Evolutionary conservation across 805 yeast genomes (phyloP), one percentile per base, ranked within the genome.

Genomic region (Saturnispora hagleri): DNA sequence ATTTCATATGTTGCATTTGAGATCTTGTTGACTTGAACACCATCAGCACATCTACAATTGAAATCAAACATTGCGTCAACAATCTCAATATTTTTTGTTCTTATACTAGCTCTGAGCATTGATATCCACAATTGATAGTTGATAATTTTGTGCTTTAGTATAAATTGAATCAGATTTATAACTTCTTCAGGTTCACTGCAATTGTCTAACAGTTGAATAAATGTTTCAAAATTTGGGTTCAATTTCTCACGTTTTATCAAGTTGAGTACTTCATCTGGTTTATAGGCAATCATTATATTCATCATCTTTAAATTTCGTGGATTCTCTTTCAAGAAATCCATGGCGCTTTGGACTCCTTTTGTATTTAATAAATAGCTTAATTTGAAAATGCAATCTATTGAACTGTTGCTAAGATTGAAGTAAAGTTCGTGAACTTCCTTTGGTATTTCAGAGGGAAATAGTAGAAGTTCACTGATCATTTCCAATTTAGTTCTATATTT

Each of bases 241-340:
- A 50, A 7, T 15, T 24, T 10, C 24, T 12, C 13, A n/a, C 17
- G 6, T 10, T 38, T 40, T 49, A 50, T 45, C 7, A 44, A 7
- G 15, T 36, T 28, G 5, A 50, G n/a, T 20, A 48, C 35, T 26
- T 35, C 15, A 7, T 33, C 10, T 18, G 42, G 24, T n/a, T 43
- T 33, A 18, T 31, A 34, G 3, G 15, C 26, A 13, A 48, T 43
- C 51, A 48, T 36, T 42, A 49, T 33, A 42, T 43, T 49, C 48
- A 49, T 43, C 44, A 43, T 49, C 31, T 43, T 42, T 18, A 43
- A 5, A 48, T 48, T 48, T 26, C 41, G 24, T 33, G 51, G 51
- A 22, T 48, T 33, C 2, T 13, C 7, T 13, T 35, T 20, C n/a
- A 43, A 18, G 15, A 18, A 43, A 13, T 43, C 26, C 41, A 43